Base-by-base conservation (phyloP, 2,329 filamentous ascomycete species). In the Huntiella savannae region DNA sequence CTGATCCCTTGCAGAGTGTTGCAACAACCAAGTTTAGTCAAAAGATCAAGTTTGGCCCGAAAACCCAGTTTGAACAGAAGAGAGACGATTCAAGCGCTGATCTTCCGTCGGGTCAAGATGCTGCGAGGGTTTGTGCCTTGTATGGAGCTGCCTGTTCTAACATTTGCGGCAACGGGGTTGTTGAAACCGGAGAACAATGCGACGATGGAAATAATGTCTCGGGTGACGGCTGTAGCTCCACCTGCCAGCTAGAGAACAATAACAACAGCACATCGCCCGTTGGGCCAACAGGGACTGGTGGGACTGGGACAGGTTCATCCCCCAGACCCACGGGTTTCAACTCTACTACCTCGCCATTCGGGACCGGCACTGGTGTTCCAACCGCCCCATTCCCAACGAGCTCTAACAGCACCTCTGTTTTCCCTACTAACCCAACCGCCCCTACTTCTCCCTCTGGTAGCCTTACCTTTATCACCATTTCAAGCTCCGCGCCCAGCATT, bases 91-190 rank as follows among this genome's bases (percentile, higher is more conserved):
- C 46, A 13, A 19, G 33, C 3, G 32, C 46, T 3, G 19, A 32
- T n/a, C 43, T 38, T 16, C 46, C 46, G 5, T 44, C 46, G 6
- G 5, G 17, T 15, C n/a, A 13, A 2, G 48, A 50, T 33, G 44
- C 40, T 4, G n/a, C 43, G 22, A 22, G 45, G 4, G 45, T 44
- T 16, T 50, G 48, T 32, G 40, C n/a, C 3, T 4, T 50, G 16
- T 50, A 50, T 33, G 15, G n/a, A 5, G 36, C 22, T 4, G 10
- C 4, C 3, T 47, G 48, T 32, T 47, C 35, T n/a, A 19, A 16
- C 11, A 16, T 50, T 5, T 47, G 44, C 32, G 48, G 48, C 4
- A 50, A 50, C 33, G 44, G 48, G 10, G 33, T 50, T n/a, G 28
- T 47, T 7, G 44, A 50, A 19, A 15, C 4, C 7, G 47, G 38